Percentiles rank a stretch among this genome's conserved stretches.
Evolutionary conservation across 305 asterid genomes (phyloP).

Genomic region (Andrographis paniculata): DNA sequence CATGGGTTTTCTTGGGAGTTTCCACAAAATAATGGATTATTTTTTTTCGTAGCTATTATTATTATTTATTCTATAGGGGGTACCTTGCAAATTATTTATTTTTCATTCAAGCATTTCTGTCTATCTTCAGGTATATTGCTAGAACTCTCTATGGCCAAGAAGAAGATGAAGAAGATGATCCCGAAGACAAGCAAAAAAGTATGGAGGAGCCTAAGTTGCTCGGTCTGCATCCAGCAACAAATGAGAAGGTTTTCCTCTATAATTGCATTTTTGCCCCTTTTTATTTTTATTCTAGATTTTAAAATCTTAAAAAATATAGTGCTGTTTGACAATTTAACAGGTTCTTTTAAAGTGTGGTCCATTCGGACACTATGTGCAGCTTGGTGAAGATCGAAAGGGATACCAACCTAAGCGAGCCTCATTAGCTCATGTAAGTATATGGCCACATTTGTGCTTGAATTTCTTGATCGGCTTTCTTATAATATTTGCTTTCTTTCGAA

Average conservation of each 20-base stretch:
- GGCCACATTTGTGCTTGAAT: constrained; percentile 1
- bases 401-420: constrained; percentile 76
- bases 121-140: constrained; percentile 65
- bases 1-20: no score
- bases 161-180: constrained; percentile 44
- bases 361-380: constrained; percentile 80
- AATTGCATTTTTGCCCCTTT: constrained; percentile 10
- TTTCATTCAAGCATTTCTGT: constrained; percentile 14
- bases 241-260: constrained; percentile 48
- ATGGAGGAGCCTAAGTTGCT: constrained; percentile 63
- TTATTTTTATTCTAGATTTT: neutral
- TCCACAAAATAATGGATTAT: no score
- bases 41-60: no score
- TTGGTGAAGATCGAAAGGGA: constrained; percentile 89
- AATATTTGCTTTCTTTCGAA: constrained; percentile 3
- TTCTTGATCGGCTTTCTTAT: constrained; percentile 11
- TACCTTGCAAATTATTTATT: constrained; percentile 7
- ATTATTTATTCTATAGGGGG: no score
- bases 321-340: constrained; percentile 24
- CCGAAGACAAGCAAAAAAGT: constrained; percentile 29
- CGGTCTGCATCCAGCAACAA: constrained; percentile 63
- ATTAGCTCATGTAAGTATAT: constrained; percentile 42
- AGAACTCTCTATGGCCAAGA: constrained; percentile 70
- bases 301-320: constrained; percentile 7
- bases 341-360: constrained; percentile 82